phyloP scores from a whole-genome alignment of 176 grass and related monocot species.

The Zea luxurians region DNA sequence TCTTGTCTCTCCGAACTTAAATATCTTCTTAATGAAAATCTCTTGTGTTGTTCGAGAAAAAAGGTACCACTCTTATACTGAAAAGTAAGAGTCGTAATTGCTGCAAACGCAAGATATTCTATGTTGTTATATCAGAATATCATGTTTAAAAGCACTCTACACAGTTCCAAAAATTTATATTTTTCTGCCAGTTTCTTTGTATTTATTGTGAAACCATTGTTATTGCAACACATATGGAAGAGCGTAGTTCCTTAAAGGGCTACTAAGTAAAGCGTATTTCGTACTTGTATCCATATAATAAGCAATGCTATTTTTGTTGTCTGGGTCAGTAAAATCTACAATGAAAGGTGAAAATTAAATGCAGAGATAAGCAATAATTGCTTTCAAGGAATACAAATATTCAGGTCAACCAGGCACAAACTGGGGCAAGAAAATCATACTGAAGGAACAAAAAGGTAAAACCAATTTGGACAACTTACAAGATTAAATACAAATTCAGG shows the following conservation, averaged over 20 bases:
- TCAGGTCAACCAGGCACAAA: conserved; percentile 8
- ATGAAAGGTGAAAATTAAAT: conserved; percentile 30
- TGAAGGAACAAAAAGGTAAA: conserved; percentile 29
- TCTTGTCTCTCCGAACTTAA: neutral
- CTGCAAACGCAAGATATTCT: neutral
- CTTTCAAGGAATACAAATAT: conserved; percentile 2
- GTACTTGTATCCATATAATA: conserved; percentile 18
- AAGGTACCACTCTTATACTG: neutral
- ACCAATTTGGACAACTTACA: conserved; percentile 68
- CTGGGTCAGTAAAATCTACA: conserved; percentile 9
- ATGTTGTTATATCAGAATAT: neutral
- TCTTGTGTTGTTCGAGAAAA: neutral
- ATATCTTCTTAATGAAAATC: neutral
- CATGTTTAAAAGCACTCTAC: neutral
- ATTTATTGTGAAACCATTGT: neutral
- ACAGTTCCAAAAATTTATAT: neutral
- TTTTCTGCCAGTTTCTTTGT: neutral
- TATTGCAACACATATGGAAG: neutral
- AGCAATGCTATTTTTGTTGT: conserved; percentile 2
- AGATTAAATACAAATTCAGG: conserved; percentile 87
- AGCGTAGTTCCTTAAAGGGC: neutral
- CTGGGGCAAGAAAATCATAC: conserved; percentile 8
- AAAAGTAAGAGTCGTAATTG: neutral
- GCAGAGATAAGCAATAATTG: neutral
- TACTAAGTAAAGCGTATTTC: neutral